Evolutionary conservation across 441 rosid genomes (phyloP).

Genomic region (Corymbia citriodora): DNA sequence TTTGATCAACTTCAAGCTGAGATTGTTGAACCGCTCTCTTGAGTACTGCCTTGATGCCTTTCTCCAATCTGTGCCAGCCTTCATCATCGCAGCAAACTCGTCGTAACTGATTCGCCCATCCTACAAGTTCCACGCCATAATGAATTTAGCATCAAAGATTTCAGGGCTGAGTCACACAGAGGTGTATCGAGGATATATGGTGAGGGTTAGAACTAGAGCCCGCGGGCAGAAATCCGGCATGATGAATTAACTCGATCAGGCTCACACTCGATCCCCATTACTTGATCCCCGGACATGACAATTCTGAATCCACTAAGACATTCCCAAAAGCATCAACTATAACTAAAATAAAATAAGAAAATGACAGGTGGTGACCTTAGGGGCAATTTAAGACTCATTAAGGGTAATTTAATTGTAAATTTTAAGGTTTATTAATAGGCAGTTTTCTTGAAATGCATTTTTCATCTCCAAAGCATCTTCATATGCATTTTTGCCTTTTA

Average conservation of each 20-base stretch:
- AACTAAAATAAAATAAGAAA: background rate
- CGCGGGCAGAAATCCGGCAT: background rate
- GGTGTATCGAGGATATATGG: background rate
- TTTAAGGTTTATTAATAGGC: background rate
- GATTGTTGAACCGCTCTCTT: slow-evolving; percentile 53
- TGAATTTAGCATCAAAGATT: background rate
- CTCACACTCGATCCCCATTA: background rate
- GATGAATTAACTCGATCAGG: background rate
- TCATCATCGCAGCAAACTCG: slow-evolving; percentile 67
- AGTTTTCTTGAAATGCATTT: background rate
- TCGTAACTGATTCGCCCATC: slow-evolving; percentile 58
- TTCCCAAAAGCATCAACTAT: background rate
- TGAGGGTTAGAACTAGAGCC: background rate
- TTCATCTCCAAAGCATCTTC: background rate
- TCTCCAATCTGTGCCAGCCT: slow-evolving; percentile 72
- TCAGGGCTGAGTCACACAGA: background rate
- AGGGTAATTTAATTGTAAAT: background rate
- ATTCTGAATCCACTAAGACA: background rate
- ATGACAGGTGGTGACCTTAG: background rate
- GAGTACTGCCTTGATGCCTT: slow-evolving; percentile 67
- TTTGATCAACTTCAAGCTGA: slow-evolving; percentile 52
- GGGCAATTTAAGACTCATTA: background rate
- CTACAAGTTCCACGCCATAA: slow-evolving; percentile 16
- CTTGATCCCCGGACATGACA: background rate
- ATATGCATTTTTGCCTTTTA: background rate